Conservation (phyloP, 371 early-diverging fungal species). For the Apophysomyces sp. region DNA sequence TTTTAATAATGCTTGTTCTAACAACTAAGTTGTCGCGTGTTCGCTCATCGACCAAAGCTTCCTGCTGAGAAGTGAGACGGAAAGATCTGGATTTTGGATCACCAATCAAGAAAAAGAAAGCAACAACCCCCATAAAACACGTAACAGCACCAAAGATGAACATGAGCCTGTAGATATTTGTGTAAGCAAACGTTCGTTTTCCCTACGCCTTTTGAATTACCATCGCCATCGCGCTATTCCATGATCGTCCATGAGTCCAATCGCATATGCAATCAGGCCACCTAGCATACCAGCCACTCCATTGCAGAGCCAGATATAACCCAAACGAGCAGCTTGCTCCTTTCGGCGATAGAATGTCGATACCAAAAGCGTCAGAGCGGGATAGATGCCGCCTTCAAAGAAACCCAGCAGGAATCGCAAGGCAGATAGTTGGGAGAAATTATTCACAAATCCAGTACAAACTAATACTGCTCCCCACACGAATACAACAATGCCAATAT, state of each 20-base stretch:
- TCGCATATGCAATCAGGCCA: conserved; percentile 49
- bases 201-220: not conserved
- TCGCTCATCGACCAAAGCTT: conserved; percentile 6
- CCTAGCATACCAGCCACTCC: conserved; percentile 42
- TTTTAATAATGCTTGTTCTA: not conserved
- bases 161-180: not conserved
- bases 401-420: conserved; percentile 12
- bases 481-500: conserved; percentile 5
- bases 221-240: conserved; percentile 41
- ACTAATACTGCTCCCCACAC: conserved; percentile 11
- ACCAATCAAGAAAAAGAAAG: conserved; percentile 11
- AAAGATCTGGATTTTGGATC: conserved; percentile 8
- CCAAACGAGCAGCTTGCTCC: conserved; percentile 7
- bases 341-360: conserved; percentile 2
- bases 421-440: conserved; percentile 6
- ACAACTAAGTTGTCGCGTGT: conserved; percentile 7
- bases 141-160: conserved; percentile 11
- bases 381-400: conserved; percentile 4
- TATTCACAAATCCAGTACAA: conserved; percentile 1
- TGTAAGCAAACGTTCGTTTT: not conserved
- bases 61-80: conserved; percentile 5
- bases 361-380: not conserved
- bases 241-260: conserved; percentile 34
- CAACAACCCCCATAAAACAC: not conserved
- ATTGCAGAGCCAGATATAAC: conserved; percentile 5